These are phyloP conservation scores for Suillus weaverae DNA, from an alignment of 768 basidiomycete species.

Conservation along the genomic window DNA sequence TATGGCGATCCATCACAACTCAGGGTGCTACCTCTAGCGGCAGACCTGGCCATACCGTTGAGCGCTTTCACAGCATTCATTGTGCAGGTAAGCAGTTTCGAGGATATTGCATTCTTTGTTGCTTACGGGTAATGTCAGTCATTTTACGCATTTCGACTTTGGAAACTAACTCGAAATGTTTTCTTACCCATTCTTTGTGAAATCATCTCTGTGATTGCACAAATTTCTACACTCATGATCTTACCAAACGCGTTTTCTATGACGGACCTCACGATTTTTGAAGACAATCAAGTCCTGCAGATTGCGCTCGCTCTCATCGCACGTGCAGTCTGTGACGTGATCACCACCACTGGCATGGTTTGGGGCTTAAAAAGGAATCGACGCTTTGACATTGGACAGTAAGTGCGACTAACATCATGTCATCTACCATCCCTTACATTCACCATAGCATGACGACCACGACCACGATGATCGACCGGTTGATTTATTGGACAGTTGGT, in stretches of 20 bases:
- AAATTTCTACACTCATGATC: not conserved
- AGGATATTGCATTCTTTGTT: not conserved
- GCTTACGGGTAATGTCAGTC: not conserved
- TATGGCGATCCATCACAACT: not conserved
- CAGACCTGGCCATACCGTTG: not conserved
- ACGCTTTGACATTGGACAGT: not conserved
- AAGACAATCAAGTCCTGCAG: not conserved
- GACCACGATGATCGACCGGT: no score
- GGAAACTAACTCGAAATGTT: not conserved
- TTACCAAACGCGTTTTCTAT: not conserved
- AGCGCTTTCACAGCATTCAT: not conserved
- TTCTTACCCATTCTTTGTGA: slow-evolving; percentile 2
- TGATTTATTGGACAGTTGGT: no score
- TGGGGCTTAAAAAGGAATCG: not conserved
- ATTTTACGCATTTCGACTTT: slow-evolving; percentile 4
- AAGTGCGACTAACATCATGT: no score
- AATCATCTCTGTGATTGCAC: not conserved
- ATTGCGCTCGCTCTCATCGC: not conserved
- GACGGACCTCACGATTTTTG: not conserved
- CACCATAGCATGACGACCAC: no score
- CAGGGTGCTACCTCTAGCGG: not conserved
- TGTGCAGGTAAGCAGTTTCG: slow-evolving; percentile 1
- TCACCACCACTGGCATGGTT: slow-evolving; percentile 1
- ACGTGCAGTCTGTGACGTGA: slow-evolving; percentile 3
- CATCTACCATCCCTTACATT: no score